Conservation (phyloP, 352 stramenopile genomes). For the Globisporangium heterothallicum region DNA sequence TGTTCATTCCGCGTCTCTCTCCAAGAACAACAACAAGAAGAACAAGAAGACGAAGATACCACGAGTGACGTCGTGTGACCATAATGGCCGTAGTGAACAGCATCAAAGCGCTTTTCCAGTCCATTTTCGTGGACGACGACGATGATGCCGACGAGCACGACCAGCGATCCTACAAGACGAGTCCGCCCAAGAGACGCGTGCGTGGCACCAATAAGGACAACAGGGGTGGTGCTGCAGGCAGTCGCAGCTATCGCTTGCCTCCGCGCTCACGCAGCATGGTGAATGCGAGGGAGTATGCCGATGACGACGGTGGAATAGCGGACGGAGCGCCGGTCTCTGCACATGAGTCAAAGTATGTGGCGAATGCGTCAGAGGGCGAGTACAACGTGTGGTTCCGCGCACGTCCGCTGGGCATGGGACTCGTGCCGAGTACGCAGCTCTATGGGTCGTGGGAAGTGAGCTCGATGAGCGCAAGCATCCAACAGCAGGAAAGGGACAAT, state of each 20-base stretch:
- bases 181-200: slow-evolving; percentile 5
- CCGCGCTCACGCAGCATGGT: background rate
- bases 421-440: slow-evolving; percentile 75
- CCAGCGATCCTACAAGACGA: background rate
- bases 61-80: too few species aligned
- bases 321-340: background rate
- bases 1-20: background rate
- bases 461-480: slow-evolving; percentile 22
- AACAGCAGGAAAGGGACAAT: background rate
- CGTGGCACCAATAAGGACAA: too few species aligned
- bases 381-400: slow-evolving; percentile 60
- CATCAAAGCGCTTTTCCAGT: slow-evolving; percentile 13
- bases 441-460: slow-evolving; percentile 78
- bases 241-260: background rate
- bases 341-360: slow-evolving; percentile 28
- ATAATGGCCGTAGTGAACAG: slow-evolving; percentile 3
- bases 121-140: slow-evolving; percentile 6
- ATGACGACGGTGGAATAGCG: background rate
- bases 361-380: slow-evolving; percentile 52
- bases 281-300: background rate
- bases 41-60: background rate
- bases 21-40: background rate
- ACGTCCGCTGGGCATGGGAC: slow-evolving; percentile 65
- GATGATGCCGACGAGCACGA: background rate
- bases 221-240: slow-evolving; percentile 3